Evolutionary conservation across 345 rosid genomes (phyloP).

Genomic region (Bruguiera sexangula): DNA sequence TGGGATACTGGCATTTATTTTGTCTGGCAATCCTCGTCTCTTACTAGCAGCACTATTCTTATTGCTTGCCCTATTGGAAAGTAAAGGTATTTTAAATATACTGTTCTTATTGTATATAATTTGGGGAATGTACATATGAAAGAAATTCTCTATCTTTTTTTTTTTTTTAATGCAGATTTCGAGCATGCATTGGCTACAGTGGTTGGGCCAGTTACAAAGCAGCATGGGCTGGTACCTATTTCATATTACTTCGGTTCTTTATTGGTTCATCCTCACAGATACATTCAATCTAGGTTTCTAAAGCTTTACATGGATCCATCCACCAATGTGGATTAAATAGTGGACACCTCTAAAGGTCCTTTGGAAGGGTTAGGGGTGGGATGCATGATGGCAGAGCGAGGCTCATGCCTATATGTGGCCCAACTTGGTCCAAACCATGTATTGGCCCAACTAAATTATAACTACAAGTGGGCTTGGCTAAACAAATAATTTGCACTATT

Average conservation of each 20-base stretch:
- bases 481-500: no score
- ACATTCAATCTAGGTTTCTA: not conserved
- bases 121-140: not conserved
- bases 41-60: conserved; percentile 47
- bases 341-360: no score
- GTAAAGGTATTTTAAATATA: conserved; percentile 41
- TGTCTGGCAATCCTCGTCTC: conserved; percentile 44
- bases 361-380: no score
- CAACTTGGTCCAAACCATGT: no score
- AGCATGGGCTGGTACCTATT: conserved; percentile 35
- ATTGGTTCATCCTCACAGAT: not conserved
- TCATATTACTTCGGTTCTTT: not conserved
- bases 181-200: conserved; percentile 26
- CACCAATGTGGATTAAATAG: no score
- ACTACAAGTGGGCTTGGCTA: no score
- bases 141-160: not conserved
- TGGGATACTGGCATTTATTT: conserved; percentile 39
- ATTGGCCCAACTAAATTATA: no score
- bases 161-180: conserved; percentile 32
- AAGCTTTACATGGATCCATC: not conserved
- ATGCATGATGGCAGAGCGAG: no score
- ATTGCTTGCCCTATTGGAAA: conserved; percentile 47
- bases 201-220: conserved; percentile 27
- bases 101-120: not conserved
- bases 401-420: no score